These are phyloP conservation scores for Suillus occidentalis DNA, from an alignment of 768 basidiomycete species.

Conservation along the genomic window DNA sequence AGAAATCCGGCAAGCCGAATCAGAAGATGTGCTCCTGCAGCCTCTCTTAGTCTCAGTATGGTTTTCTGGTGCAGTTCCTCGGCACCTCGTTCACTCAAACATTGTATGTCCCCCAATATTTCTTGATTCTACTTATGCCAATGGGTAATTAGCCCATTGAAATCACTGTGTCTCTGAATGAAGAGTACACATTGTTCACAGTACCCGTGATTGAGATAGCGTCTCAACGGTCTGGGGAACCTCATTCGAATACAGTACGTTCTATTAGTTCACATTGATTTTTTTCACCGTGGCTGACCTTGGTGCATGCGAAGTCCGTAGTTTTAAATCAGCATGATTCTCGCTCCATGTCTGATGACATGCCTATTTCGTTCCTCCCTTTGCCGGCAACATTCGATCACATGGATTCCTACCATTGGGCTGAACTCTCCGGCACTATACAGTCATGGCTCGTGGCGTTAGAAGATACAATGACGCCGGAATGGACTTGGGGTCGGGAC, in stretches of 20 bases:
- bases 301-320: background rate
- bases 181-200: background rate
- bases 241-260: background rate
- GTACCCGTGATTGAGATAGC: background rate
- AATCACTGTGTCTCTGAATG: background rate
- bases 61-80: background rate
- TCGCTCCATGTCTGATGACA: background rate
- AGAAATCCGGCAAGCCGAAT: background rate
- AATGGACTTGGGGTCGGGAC: conserved; percentile 2
- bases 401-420: conserved; percentile 8
- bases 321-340: background rate
- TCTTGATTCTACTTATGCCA: background rate
- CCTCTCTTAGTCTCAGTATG: background rate
- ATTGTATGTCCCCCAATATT: background rate
- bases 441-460: conserved; percentile 2
- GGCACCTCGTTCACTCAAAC: background rate
- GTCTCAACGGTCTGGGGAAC: background rate
- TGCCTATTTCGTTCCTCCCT: conserved; percentile 1
- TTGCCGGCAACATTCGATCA: conserved; percentile 3
- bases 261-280: no score
- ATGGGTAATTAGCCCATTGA: background rate
- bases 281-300: no score
- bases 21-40: background rate
- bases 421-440: background rate
- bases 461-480: background rate